Evolutionary conservation across 164 flowering plant genomes (phyloP), one percentile per base, ranked within the genome.

Genomic region (Malania oleifera): DNA sequence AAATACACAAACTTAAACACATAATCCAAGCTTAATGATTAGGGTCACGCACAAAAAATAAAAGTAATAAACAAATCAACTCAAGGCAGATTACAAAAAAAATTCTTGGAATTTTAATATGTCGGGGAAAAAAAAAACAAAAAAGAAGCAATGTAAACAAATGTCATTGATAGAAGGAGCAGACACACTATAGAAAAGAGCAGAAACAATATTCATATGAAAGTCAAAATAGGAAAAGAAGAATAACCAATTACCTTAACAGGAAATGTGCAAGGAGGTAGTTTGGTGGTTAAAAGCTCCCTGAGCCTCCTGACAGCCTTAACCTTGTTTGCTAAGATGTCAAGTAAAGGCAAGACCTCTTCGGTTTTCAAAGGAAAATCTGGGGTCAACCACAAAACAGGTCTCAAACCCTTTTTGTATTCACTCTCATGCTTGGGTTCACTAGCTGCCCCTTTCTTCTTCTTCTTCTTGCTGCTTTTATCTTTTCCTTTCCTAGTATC

Each of bases 301-400:
- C 99, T 78, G 49, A 93, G 83, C 74, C 97, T 85, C 68, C 99
- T 80, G 15, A 93, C 66, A 44, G 99, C 99, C 81, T 93, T 93
- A 57, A 93, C 99, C 80, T 93, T 93, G 75, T 86, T 85, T 18
- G 97, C 99, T 63, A 93, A 80, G 57, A 93, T 93, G 74, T 93
- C 99, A 28, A 93, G 91, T 60, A 93, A 73, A 50, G 99, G 99
- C 65, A 93, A 73, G 23, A 93, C 80, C 70, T 93, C 99, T 29
- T 93, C 99, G 24, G 96, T 93, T 73, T 82, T 77, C 71, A 93
- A 72, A 27, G 99, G 96, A 60, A 93, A 93, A 68, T 90, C 97
- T 24, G 93, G 92, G 37, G 96, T 93, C 77, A 93, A 75, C 97
- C 96, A 93, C 55, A 93, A 70, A 49, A 90, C 95, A 60, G 99